Evolutionary conservation across 1,284 basidiomycete species (phyloP), one percentile per base, ranked within the genome.

Genomic region (Athelia sp.): DNA sequence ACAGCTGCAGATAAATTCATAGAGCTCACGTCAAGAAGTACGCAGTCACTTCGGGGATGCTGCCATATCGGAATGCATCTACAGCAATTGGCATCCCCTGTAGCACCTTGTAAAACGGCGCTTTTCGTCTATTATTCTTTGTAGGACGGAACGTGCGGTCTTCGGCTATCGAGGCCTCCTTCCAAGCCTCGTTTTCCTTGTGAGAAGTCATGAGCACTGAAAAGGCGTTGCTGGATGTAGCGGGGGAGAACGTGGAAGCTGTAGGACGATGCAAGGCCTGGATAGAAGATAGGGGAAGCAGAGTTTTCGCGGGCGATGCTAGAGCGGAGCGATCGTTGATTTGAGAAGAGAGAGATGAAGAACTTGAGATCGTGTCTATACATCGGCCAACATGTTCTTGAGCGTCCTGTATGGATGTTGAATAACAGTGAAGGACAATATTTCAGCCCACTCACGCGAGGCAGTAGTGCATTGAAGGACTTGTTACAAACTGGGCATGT

Each of bases 71-170:
- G 66, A 98, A 98, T 1, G 93, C 94, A 61, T 98, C 96, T 0
- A 98, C 94, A 4, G 93, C 89, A 43, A 98, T 90, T 1, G 95
- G 93, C 94, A 98, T 98, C 2, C 97, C 96, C 56, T 93, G 90
- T 55, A 99, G 69, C n/a, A 94, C 81, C 70, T 97, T 98, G 70
- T 95, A 97, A 63, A 97, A 97, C 0, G 94, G 94, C 1, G 93
- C 92, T 50, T 83, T 84, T 47, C 90, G 72, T 35, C 86, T 75
- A 23, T 76, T 76, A 13, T 65, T 66, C 54, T 77, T 79, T 11
- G 67, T 73, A 2, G 72, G 63, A 18, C 71, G 70, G 55, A 73
- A 73, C 49, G 65, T 71, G 21, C 72, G 72, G 48, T 78, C 73
- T 55, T 84, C 79, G 1, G 66, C 71, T 14, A 64, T 62, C 17